Conservation (phyloP, 805 yeast species). For the Priceomyces carsonii region DNA sequence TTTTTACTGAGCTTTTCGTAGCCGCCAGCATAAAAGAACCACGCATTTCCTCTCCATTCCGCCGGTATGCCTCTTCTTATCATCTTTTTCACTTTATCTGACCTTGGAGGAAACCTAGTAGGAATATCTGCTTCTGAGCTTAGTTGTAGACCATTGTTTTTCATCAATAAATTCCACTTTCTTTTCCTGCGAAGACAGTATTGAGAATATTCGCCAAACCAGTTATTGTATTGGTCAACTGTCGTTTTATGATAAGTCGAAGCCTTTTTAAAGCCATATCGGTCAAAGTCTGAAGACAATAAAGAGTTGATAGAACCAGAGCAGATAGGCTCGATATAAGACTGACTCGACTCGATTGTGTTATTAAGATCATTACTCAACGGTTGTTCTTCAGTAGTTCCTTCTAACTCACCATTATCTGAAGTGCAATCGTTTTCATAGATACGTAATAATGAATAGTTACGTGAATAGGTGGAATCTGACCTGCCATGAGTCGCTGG, state of each 20-base stretch:
- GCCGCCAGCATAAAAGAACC: conserved; percentile 95
- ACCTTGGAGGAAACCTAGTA: conserved; percentile 69
- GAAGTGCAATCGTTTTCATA: conserved; percentile 28
- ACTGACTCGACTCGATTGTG: not conserved
- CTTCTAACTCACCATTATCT: not conserved
- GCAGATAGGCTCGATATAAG: conserved; percentile 4
- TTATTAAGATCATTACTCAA: not conserved
- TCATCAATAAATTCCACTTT: conserved; percentile 75
- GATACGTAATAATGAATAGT: conserved; percentile 38
- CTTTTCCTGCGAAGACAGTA: conserved; percentile 64
- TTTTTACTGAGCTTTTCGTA: conserved; percentile 68
- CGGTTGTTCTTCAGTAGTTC: not conserved
- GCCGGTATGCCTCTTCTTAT: conserved; percentile 93
- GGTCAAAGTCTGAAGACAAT: conserved; percentile 44
- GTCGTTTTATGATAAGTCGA: conserved; percentile 48
- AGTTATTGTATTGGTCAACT: conserved; percentile 59
- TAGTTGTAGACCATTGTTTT: conserved; percentile 62
- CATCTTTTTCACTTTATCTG: conserved; percentile 76
- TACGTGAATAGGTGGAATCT: conserved; percentile 33
- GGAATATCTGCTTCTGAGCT: conserved; percentile 45
- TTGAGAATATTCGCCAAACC: conserved; percentile 72
- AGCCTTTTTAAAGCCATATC: conserved; percentile 85
- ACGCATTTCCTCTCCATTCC: conserved; percentile 95
- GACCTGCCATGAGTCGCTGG: conserved; percentile 5
- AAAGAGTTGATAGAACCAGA: conserved; percentile 10